Evolutionary conservation across 139 green algal species (phyloP), one percentile per base, ranked within the genome.

Genomic region (Gonium pectorale): DNA sequence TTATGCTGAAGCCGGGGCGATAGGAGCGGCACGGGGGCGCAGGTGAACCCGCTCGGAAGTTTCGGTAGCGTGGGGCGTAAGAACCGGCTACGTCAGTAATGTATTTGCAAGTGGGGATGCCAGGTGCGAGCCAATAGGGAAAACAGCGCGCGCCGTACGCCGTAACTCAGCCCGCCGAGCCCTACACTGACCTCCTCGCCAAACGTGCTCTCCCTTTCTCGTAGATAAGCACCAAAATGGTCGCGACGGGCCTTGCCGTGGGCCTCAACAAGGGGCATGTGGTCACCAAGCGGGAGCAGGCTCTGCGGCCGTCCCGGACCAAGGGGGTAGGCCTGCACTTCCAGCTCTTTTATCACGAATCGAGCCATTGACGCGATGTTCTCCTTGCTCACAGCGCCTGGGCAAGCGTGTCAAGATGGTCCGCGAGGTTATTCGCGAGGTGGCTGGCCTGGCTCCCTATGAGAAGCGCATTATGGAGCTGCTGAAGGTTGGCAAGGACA

Each of bases 401-500:
- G 92, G 92, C 91, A 98, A 98, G 93, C 91, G 94, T 75, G 91
- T 95, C 15, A 96, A 96, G 87, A 95, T 98, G 72, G 94, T 98
- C 67, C 93, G 97, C 63, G 91, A 95, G 44, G 91, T 99, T 31
- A 87, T 99, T 26, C 93, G 94, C 35, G 97, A 99, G 90, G 97
- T 99, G 35, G 94, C 93, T 70, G 97, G 97, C 29, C 91, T 98
- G 68, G 95, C 97, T 29, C 97, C 97, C 59, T 99, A 99, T 79
- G 97, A 99, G 94, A 97, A 94, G 92, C 95, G 97, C 43, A 90
- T 98, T 24, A 93, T 94, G 75, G 97, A 99, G 93, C 89, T 99
- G 87, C 92, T 99, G 44, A 99, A 99, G 94, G 89, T 97, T 27
- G 96, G 96, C 89, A 96, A 95, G 88, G 96, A 99, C 89, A 99